These are phyloP conservation scores for Solanum sejunctum DNA, from an alignment of 257 asterid genomes.

Conservation along the genomic window DNA sequence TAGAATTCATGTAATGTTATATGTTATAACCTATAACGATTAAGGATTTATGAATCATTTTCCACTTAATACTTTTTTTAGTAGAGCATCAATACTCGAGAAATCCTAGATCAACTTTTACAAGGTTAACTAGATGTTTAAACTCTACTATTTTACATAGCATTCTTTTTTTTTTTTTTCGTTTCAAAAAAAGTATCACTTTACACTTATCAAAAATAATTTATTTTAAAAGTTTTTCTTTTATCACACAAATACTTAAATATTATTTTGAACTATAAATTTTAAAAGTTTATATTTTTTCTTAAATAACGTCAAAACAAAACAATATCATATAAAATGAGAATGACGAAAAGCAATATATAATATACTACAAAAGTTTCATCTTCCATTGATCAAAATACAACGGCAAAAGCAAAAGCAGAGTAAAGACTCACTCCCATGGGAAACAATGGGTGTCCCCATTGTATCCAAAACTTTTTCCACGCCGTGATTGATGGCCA, in stretches of 20 bases:
- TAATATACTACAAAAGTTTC: too few species aligned
- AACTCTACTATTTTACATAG: neutral
- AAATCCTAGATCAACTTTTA: neutral
- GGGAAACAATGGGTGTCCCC: neutral
- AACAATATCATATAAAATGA: too few species aligned
- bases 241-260: too few species aligned
- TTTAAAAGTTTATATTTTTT: too few species aligned
- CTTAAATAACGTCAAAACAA: too few species aligned
- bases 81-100: neutral
- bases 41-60: neutral
- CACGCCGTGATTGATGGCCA: constrained; percentile 23
- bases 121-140: neutral
- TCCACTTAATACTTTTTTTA: neutral
- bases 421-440: neutral
- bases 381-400: neutral
- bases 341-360: accelerated
- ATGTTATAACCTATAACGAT: neutral
- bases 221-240: too few species aligned
- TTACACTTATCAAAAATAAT: too few species aligned
- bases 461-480: neutral
- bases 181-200: too few species aligned
- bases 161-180: too few species aligned
- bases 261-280: too few species aligned
- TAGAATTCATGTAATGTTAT: neutral
- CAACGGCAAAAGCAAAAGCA: neutral